Conservation (phyloP, 2,329 filamentous ascomycete species). For the Aureobasidium zeae region DNA sequence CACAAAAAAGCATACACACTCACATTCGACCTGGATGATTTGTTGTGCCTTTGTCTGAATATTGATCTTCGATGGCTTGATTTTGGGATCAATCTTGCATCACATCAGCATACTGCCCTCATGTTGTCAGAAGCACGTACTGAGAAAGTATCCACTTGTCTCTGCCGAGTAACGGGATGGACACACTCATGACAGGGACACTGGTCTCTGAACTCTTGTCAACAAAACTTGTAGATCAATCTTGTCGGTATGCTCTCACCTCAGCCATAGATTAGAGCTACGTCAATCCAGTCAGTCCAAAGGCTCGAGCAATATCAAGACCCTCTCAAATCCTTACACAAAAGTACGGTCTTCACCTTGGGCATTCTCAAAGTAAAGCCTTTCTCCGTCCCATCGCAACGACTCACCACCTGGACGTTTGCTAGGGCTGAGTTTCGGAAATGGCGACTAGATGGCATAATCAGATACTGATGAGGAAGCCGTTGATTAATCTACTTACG, state of each 20-base stretch:
- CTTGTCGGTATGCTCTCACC: not conserved
- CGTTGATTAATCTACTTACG: not conserved
- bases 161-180: constrained; percentile 18
- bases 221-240: constrained; percentile 6
- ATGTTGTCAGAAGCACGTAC: not conserved
- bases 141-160: constrained; percentile 17
- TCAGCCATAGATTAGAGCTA: constrained; percentile 14
- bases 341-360: constrained; percentile 5
- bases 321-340: not conserved
- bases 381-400: constrained; percentile 13
- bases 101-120: not conserved
- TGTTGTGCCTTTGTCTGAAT: constrained; percentile 5
- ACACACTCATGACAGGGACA: constrained; percentile 18
- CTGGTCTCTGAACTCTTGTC: constrained; percentile 18
- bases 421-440: not conserved
- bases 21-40: constrained; percentile 15
- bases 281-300: not conserved
- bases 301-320: not conserved
- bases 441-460: constrained; percentile 8
- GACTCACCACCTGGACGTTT: constrained; percentile 2
- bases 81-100: constrained; percentile 9
- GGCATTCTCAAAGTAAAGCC: constrained; percentile 7
- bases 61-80: constrained; percentile 1
- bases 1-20: not conserved
- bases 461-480: not conserved